Evolutionary conservation across 345 rosid species (phyloP).

Genomic region (Gossypium mustelinum): DNA sequence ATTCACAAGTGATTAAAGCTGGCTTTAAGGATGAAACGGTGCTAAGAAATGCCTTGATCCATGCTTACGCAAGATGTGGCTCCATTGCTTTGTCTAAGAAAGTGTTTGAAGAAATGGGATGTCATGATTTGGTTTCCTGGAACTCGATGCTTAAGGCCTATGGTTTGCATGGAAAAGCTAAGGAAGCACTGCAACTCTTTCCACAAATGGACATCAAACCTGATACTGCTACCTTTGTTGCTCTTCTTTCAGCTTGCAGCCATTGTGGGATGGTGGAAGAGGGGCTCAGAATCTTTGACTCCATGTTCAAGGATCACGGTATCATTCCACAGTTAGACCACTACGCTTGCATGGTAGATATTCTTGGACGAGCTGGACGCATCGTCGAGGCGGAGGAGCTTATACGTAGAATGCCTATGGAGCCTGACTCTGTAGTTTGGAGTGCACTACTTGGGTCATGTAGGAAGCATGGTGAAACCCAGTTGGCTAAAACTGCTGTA

Average conservation of each 20-base stretch:
- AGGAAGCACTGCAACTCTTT: slow-evolving; percentile 58
- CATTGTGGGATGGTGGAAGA: slow-evolving; percentile 80
- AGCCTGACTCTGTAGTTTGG: slow-evolving; percentile 82
- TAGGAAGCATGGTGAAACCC: slow-evolving; percentile 66
- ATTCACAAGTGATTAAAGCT: slow-evolving; percentile 55
- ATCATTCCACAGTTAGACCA: slow-evolving; percentile 67
- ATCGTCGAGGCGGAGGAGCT: slow-evolving; percentile 58
- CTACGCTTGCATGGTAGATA: slow-evolving; percentile 78
- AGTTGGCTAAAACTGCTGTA: slow-evolving; percentile 58
- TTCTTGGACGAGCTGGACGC: slow-evolving; percentile 78
- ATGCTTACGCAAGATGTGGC: slow-evolving; percentile 80
- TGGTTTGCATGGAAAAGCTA: slow-evolving; percentile 73
- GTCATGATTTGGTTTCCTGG: slow-evolving; percentile 65
- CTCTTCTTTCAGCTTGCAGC: slow-evolving; percentile 83
- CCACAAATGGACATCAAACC: slow-evolving; percentile 54
- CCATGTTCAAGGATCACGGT: slow-evolving; percentile 48
- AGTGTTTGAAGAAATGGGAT: slow-evolving; percentile 59
- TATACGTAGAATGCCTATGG: slow-evolving; percentile 63
- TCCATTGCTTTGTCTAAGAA: slow-evolving; percentile 54
- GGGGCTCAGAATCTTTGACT: slow-evolving; percentile 55
- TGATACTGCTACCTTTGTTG: slow-evolving; percentile 71
- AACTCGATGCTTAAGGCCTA: slow-evolving; percentile 84
- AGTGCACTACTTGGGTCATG: slow-evolving; percentile 81
- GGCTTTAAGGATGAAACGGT: slow-evolving; percentile 63
- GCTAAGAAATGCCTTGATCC: slow-evolving; percentile 68